These are phyloP conservation scores for Candida silvicultrix DNA, from an alignment of 805 yeast genomes.

Conservation along the genomic window DNA sequence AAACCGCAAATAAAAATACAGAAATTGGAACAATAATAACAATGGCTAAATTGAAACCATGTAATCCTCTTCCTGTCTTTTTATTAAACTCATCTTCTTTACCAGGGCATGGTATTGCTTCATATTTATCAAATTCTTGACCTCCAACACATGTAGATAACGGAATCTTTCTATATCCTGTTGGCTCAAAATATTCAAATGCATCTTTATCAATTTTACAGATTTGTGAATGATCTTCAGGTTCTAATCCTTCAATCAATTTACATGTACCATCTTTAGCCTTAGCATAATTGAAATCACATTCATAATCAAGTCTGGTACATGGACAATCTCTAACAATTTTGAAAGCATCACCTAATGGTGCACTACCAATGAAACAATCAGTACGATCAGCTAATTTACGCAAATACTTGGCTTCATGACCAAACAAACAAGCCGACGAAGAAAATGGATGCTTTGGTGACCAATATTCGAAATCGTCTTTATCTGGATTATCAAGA, in stretches of 20 bases:
- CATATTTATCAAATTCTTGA: conserved; percentile 55
- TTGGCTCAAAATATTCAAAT: conserved; percentile 74
- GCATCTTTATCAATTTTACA: conserved; percentile 49
- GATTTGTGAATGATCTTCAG: conserved; percentile 55
- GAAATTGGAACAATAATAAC: conserved; percentile 52
- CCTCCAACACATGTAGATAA: conserved; percentile 87
- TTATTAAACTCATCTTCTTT: conserved; percentile 55
- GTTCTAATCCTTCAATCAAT: conserved; percentile 61
- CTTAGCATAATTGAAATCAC: conserved; percentile 80
- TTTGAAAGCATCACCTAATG: conserved; percentile 50
- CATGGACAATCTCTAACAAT: conserved; percentile 70
- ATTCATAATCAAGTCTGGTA: conserved; percentile 83
- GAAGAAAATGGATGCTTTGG: conserved; percentile 49
- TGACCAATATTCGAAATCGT: conserved; percentile 61
- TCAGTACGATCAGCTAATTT: conserved; percentile 44
- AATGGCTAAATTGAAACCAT: conserved; percentile 45
- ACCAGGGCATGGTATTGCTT: conserved; percentile 83
- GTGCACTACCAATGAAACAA: conserved; percentile 59
- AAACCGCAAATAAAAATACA: conserved; percentile 32
- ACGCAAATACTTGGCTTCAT: conserved; percentile 52
- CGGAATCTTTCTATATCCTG: conserved; percentile 88
- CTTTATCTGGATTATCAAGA: conserved; percentile 33
- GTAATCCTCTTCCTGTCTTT: conserved; percentile 41
- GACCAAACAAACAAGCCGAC: conserved; percentile 67
- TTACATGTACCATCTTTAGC: conserved; percentile 80